Conservation (phyloP, 2,329 filamentous ascomycete species). For the Graphiopsis chlorocephala region DNA sequence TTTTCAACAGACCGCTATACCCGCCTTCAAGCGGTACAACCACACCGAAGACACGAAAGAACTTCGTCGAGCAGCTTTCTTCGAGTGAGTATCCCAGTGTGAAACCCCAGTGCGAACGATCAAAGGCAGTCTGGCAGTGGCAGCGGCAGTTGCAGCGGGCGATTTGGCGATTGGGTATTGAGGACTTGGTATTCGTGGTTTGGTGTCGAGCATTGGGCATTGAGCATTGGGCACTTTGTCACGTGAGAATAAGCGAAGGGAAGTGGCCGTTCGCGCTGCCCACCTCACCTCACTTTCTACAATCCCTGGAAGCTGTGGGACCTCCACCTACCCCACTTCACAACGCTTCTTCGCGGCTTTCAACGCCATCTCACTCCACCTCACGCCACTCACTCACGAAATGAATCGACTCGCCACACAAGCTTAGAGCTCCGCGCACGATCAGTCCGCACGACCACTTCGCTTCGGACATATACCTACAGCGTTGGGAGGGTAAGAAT, state of each 20-base stretch:
- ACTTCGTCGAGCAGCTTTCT: neutral
- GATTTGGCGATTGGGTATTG: neutral
- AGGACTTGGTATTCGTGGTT: neutral
- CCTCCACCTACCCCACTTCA: neutral
- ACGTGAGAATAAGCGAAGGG: neutral
- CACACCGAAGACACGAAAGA: neutral
- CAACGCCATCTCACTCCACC: neutral
- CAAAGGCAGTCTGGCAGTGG: neutral
- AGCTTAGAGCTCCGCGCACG: too few relatives aligned
- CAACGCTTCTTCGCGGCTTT: neutral
- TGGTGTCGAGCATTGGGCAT: neutral
- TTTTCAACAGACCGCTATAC: neutral
- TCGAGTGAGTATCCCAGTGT: neutral
- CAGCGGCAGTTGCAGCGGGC: neutral
- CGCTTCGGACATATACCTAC: neutral
- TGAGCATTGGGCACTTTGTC: neutral
- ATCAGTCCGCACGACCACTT: neutral
- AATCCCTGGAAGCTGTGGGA: neutral
- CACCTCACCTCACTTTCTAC: neutral
- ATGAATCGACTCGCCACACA: neutral
- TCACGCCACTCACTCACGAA: neutral
- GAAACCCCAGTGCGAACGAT: neutral
- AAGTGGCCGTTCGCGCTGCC: neutral
- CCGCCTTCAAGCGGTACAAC: neutral
- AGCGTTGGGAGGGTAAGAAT: neutral